Evolutionary conservation across 108 stramenopile genomes (phyloP).

Genomic region (Fistulifera pelliculosa): DNA sequence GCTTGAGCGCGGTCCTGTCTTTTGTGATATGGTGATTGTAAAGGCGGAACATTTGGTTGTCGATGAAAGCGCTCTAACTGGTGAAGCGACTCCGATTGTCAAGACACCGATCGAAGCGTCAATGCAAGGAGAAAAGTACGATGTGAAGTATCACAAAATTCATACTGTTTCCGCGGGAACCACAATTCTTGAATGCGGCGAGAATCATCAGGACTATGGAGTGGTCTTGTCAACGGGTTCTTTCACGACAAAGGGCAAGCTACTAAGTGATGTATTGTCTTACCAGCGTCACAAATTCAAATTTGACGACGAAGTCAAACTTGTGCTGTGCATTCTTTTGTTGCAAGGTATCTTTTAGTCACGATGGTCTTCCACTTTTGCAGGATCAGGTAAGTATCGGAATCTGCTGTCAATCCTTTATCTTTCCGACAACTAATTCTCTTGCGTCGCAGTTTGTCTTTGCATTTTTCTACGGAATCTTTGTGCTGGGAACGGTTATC

Average conservation of each 20-base stretch:
- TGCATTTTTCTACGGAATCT: constrained; percentile 45
- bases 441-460: constrained; percentile 14
- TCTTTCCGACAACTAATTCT: too few species aligned
- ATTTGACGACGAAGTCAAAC: constrained; percentile 50
- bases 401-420: too few species aligned
- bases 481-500: constrained; percentile 21
- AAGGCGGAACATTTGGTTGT: constrained; percentile 23
- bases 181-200: constrained; percentile 30
- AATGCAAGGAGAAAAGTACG: constrained; percentile 16
- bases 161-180: constrained; percentile 63
- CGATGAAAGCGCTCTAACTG: constrained; percentile 59
- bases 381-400: constrained; percentile 21
- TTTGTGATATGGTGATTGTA: constrained; percentile 48
- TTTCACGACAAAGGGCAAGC: constrained; percentile 51
- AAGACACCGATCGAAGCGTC: constrained; percentile 38
- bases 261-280: constrained; percentile 46
- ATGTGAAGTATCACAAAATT: constrained; percentile 22
- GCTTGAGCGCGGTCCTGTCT: constrained; percentile 32
- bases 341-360: constrained; percentile 38
- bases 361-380: constrained; percentile 25
- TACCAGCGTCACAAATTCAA: constrained; percentile 60
- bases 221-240: constrained; percentile 48
- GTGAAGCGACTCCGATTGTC: constrained; percentile 48
- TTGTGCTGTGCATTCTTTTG: constrained; percentile 41
- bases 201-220: constrained; percentile 23